phyloP scores from a whole-genome alignment of 106 monocot species.

The Dendrobium catenatum region DNA sequence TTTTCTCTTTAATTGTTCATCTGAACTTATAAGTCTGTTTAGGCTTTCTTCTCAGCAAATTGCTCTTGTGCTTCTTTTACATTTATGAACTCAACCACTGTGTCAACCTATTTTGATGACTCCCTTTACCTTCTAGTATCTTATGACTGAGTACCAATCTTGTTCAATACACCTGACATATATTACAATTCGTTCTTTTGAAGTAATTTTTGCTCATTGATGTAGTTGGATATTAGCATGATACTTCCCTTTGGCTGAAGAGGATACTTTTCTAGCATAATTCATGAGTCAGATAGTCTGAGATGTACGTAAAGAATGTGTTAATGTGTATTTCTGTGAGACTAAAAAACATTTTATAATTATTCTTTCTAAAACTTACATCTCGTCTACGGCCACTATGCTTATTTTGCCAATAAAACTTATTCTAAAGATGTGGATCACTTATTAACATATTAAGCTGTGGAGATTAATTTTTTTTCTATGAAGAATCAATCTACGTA shows the following conservation, averaged over 20 bases:
- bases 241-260: not conserved
- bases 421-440: no score
- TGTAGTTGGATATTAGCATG: not conserved
- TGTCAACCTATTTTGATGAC: not conserved
- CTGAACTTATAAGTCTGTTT: not conserved
- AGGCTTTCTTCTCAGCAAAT: not conserved
- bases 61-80: not conserved
- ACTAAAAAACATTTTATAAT: not conserved
- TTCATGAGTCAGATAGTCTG: not conserved
- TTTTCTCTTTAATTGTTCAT: not conserved
- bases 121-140: not conserved
- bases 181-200: not conserved
- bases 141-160: not conserved
- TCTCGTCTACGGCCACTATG: no score
- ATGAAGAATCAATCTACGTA: no score
- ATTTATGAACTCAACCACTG: not conserved
- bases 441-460: no score
- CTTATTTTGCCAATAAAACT: no score
- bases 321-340: not conserved
- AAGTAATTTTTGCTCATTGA: not conserved
- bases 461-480: no score
- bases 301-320: not conserved
- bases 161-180: not conserved
- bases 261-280: not conserved
- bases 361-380: no score